Evolutionary conservation across 2,329 filamentous ascomycete species (phyloP).

Genomic region (Paecilomyces dactylethromorphus): DNA sequence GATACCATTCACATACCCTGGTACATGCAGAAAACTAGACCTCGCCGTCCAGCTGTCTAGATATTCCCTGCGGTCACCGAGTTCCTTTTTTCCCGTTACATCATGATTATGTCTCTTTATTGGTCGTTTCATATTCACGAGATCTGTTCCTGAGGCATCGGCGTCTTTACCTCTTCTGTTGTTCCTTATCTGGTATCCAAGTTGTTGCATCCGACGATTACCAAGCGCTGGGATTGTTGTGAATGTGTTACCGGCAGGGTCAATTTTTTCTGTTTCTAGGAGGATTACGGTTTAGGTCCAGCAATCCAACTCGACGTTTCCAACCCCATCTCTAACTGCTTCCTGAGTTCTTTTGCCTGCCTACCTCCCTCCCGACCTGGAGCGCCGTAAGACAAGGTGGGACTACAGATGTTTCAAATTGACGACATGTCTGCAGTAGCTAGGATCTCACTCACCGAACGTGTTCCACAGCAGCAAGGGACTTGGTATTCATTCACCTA

Average conservation of each 20-base stretch:
- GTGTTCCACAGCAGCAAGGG: not conserved
- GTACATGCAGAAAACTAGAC: not conserved
- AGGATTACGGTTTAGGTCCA: not conserved
- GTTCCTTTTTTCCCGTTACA: not conserved
- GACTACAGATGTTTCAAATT: too few species aligned
- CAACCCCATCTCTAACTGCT: too few species aligned
- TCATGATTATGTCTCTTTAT: not conserved
- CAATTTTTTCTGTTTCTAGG: not conserved
- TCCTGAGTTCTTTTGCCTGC: too few species aligned
- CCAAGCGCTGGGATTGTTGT: not conserved
- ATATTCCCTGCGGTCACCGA: not conserved
- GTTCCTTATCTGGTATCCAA: not conserved
- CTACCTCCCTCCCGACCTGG: too few species aligned
- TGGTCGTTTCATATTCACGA: not conserved
- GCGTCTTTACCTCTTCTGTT: not conserved
- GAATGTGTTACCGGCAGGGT: not conserved
- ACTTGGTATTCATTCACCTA: not conserved
- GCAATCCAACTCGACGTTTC: not conserved
- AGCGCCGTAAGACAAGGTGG: too few species aligned
- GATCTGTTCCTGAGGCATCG: not conserved
- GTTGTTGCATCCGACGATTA: not conserved
- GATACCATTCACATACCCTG: not conserved
- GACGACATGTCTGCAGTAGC: too few species aligned
- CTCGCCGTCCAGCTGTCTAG: not conserved
- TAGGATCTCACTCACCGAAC: too few species aligned